These are phyloP conservation scores for Diaporthe sp. DNA, from an alignment of 2,329 filamentous ascomycete genomes.

Conservation along the genomic window DNA sequence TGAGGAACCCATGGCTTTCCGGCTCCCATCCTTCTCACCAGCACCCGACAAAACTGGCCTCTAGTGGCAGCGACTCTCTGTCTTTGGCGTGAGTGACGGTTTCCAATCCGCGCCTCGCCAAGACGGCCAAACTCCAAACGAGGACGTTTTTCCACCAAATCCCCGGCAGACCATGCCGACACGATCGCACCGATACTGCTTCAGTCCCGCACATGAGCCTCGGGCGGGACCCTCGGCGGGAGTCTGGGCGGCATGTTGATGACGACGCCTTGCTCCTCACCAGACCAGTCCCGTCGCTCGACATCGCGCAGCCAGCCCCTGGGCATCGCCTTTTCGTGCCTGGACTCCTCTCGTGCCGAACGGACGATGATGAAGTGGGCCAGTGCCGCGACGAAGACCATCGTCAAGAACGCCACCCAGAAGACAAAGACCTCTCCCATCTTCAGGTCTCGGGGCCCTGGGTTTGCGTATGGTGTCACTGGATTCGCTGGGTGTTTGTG, in stretches of 20 bases:
- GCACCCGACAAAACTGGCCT: not conserved
- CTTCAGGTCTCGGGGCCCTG: not conserved
- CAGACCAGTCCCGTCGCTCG: not conserved
- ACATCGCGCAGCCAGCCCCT: not conserved
- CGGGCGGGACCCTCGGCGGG: not conserved
- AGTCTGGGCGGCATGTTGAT: not conserved
- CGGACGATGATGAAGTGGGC: not conserved
- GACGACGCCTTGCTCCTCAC: conserved; percentile 2
- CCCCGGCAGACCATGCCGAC: not conserved
- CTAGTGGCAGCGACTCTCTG: no score
- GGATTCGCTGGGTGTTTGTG: not conserved
- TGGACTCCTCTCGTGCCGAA: not conserved
- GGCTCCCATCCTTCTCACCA: no score
- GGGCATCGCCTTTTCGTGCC: not conserved
- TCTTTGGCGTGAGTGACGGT: no score
- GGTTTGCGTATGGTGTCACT: not conserved
- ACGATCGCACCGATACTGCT: not conserved
- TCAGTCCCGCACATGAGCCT: not conserved
- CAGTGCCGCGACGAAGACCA: not conserved
- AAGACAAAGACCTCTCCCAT: not conserved
- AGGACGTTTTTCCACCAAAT: not conserved
- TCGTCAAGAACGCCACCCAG: not conserved
- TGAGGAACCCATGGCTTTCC: not conserved
- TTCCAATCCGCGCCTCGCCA: not conserved
- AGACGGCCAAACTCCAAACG: not conserved